Base-by-base conservation (phyloP, 2,329 filamentous ascomycete genomes). In the Capronia coronata region DNA sequence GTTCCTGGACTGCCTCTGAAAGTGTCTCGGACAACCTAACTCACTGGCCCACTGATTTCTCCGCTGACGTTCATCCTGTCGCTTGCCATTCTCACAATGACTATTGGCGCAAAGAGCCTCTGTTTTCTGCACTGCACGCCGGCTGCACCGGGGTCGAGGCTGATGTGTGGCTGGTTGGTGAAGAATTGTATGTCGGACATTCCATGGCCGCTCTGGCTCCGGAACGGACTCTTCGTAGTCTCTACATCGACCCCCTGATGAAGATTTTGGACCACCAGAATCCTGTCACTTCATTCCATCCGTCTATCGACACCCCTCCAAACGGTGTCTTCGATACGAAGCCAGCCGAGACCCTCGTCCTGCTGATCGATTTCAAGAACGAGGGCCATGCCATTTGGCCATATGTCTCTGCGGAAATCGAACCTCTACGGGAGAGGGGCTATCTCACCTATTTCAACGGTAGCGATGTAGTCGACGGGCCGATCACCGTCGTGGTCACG, bases 11-110 rank as follows among this genome's bases (percentile, higher is more conserved):
- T 29, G 61, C 65, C 21, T 59, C 64, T 8, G 65, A 67, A 27
- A 59, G 69, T 18, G 51, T 63, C 13, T 65, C 64, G 13, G 62
- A 65, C 46, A 64, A 65, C 5, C 61, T 68, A 6, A 54, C 39
- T 18, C 64, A 61, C 49, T 73, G 68, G 68, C 70, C 74, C 0
- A 69, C 73, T 1, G 74, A 77, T 58, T 67, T 73, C 54, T 76
- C 75, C 2, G 69, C 68, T 18, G 73, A 74, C 50, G 70, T 77
- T 25, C 61, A 64, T 1, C 75, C 76, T 0, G 70, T 75, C 10
- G 67, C 66, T 25, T 78, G 75, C 51, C 76, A 79, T 57, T 78
- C 75, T 2, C 77, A 80, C 58, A 80, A 80, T 58, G 77, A 80
- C 61, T 79, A 80, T 62, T 79, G 75, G 75, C 73, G 75, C 7